A percentile compares a stretch with the other conserved stretches of the same genome.
These are phyloP conservation scores for Rhodotorula sp. DNA, from an alignment of 1,284 basidiomycete species.

Conservation along the genomic window DNA sequence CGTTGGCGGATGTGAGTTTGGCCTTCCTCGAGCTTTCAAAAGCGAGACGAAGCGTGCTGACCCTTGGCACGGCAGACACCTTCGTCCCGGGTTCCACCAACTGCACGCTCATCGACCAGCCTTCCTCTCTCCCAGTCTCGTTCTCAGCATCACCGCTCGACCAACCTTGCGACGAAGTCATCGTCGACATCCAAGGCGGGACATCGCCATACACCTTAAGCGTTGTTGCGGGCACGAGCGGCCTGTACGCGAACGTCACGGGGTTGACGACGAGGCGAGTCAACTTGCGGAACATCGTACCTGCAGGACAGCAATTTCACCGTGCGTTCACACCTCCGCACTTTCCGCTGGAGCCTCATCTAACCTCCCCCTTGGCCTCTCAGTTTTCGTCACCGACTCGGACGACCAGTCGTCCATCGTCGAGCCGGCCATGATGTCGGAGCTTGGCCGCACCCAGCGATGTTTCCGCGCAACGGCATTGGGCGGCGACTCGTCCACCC, in stretches of 20 bases:
- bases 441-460: background rate
- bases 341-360: background rate
- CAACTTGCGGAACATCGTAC: slow-evolving; percentile 21
- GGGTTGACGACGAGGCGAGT: slow-evolving; percentile 1
- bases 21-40: no score
- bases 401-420: slow-evolving; percentile 6
- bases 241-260: slow-evolving; percentile 31
- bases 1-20: slow-evolving; percentile 25
- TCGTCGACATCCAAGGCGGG: slow-evolving; percentile 18
- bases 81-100: slow-evolving; percentile 14
- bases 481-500: background rate
- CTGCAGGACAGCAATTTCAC: slow-evolving; percentile 19
- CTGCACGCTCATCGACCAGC: slow-evolving; percentile 4
- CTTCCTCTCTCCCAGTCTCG: background rate
- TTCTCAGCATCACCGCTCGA: slow-evolving; percentile 14
- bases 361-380: background rate
- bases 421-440: slow-evolving; percentile 13
- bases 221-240: slow-evolving; percentile 20
- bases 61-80: slow-evolving; percentile 5
- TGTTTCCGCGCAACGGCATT: slow-evolving; percentile 2
- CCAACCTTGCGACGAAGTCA: slow-evolving; percentile 27
- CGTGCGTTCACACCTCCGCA: slow-evolving; percentile 2
- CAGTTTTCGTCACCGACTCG: slow-evolving; percentile 36
- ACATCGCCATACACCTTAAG: slow-evolving; percentile 20
- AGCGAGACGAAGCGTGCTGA: background rate